Evolutionary conservation across 768 basidiomycete species (phyloP).

Genomic region (Leccinum ochraceum): DNA sequence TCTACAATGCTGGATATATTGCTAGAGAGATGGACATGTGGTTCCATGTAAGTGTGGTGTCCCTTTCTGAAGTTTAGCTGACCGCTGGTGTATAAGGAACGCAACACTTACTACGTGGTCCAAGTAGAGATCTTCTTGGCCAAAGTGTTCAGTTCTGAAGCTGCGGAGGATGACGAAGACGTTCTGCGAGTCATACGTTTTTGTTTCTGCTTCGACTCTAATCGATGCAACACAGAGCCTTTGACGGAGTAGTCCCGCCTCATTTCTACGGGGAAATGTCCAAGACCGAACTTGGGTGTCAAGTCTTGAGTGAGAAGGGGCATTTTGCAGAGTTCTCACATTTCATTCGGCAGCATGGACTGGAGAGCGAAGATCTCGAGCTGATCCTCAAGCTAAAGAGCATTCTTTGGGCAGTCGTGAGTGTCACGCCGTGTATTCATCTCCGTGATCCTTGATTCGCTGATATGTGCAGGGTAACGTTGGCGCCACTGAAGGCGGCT

Average conservation of each 20-base stretch:
- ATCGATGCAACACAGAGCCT: constrained; percentile 46
- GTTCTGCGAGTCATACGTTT: constrained; percentile 42
- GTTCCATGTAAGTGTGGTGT: constrained; percentile 71
- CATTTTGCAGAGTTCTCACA: constrained; percentile 91
- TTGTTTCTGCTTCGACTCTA: not conserved
- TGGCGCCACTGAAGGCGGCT: constrained; percentile 84
- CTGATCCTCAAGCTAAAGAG: constrained; percentile 91
- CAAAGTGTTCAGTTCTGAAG: constrained; percentile 62
- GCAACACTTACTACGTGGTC: constrained; percentile 91
- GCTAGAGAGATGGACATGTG: constrained; percentile 94
- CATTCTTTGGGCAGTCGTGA: constrained; percentile 93
- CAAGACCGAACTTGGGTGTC: constrained; percentile 94
- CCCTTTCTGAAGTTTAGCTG: constrained; percentile 4
- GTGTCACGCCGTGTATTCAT: constrained; percentile 42
- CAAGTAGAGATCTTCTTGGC: constrained; percentile 92
- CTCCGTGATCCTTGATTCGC: not conserved
- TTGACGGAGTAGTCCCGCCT: constrained; percentile 86
- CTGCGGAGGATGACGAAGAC: constrained; percentile 68
- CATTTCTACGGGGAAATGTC: constrained; percentile 99
- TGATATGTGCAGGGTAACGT: constrained; percentile 75
- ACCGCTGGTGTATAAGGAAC: constrained; percentile 59
- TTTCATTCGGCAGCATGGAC: constrained; percentile 83
- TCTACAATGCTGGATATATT: constrained; percentile 91
- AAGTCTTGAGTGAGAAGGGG: constrained; percentile 84
- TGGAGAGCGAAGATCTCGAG: constrained; percentile 81